Evolutionary conservation across 2,329 filamentous ascomycete genomes (phyloP), one percentile per base, ranked within the genome.

Genomic region (Phialophora verrucosa): DNA sequence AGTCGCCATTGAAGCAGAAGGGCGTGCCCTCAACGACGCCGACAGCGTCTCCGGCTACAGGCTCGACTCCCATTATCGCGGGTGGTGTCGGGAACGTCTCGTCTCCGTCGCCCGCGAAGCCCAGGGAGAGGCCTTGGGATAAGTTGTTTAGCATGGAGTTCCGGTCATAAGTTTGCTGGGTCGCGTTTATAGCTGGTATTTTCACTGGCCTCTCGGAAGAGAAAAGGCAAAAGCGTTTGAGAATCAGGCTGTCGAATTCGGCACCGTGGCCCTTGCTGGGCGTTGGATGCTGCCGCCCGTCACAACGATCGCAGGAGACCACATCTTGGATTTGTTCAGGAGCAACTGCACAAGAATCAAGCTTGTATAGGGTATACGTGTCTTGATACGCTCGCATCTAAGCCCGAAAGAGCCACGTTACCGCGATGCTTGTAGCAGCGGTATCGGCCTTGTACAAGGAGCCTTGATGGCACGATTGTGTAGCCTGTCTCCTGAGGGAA

Each of bases 141-240:
- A 80, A 77, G 60, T 60, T 81, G 14, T 81, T 78, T 74, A 80
- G 78, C 59, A 73, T 81, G 60, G 79, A 81, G 59, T 81, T 80
- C 73, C 76, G 57, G 49, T 63, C 63, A 7, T 68, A 42, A 58
- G 17, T 7, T 17, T n/a, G 53, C 29, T 55, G 10, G 49, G 8
- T 4, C 6, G 27, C 10, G 12, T 27, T 27, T 12, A 53, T 12
- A n/a, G 44, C 23, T 20, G 44, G 27, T 4, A 5, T 27, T 53
- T 12, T 12, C 8, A 17, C 23, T 20, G 44, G n/a, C 44, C 23
- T 49, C 44, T n/a, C 44, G 44, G 44, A 5, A 29, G 49, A 27
- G 20, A 27, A 4, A 51, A 27, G 17, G 38, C 14, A 17, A 44
- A 44, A n/a, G 38, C 14, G 38, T 44, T 44, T 8, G 38, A 44